Conservation (phyloP, 1,284 basidiomycete species). For the Golubevia sp. region DNA sequence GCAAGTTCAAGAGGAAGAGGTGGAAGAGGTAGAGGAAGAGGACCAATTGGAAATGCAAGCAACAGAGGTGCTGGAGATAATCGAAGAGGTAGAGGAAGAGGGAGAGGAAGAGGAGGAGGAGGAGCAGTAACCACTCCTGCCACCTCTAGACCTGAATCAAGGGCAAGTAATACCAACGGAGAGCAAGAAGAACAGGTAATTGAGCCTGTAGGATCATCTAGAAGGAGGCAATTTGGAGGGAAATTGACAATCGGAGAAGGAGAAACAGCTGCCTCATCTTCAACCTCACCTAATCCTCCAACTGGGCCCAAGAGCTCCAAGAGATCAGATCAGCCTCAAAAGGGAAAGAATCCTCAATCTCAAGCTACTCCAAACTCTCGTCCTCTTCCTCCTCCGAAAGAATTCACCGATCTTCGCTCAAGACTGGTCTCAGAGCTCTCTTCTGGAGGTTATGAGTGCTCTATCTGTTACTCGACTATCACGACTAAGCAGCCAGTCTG, state of each 20-base stretch:
- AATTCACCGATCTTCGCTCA: conserved; percentile 49
- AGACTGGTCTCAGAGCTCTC: conserved; percentile 49
- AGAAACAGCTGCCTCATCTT: conserved; percentile 7
- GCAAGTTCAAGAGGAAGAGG: background rate
- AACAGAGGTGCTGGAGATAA: background rate
- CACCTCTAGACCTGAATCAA: background rate
- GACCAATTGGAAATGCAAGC: too few relatives aligned
- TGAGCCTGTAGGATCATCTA: background rate
- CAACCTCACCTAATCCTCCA: conserved; percentile 14
- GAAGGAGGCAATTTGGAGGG: conserved; percentile 32
- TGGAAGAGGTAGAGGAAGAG: background rate
- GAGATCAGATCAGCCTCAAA: background rate
- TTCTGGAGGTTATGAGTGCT: conserved; percentile 51
- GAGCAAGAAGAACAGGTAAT: background rate
- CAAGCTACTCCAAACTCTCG: background rate
- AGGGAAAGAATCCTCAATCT: background rate
- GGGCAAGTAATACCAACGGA: background rate
- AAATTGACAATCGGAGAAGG: conserved; percentile 22
- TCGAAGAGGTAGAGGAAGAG: background rate
- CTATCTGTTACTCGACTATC: conserved; percentile 53
- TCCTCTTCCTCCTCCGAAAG: conserved; percentile 5
- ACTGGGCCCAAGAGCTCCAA: conserved; percentile 15
- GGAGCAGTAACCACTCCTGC: background rate
- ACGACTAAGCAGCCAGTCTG: conserved; percentile 41
- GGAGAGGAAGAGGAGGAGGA: background rate